Evolutionary conservation across 495 filamentous ascomycete species (phyloP).

Genomic region (Podospora australis): DNA sequence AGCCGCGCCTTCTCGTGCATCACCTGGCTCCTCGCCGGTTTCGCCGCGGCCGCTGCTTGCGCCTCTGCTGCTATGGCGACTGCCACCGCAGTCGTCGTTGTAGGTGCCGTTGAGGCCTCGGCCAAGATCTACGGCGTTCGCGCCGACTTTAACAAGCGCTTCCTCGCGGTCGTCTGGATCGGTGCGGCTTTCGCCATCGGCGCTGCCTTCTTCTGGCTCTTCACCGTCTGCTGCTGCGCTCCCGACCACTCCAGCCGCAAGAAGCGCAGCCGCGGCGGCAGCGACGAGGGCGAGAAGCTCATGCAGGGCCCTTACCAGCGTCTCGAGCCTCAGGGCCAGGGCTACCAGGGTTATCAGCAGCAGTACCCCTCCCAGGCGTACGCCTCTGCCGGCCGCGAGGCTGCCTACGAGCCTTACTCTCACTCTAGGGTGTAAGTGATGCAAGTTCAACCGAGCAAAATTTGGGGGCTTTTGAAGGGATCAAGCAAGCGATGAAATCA

Average conservation of each 20-base stretch:
- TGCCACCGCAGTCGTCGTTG: conserved; percentile 53
- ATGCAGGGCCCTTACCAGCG: conserved; percentile 38
- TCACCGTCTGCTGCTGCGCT: conserved; percentile 84
- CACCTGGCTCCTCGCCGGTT: conserved; percentile 47
- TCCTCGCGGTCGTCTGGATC: conserved; percentile 69
- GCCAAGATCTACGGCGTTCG: conserved; percentile 61
- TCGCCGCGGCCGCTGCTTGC: conserved; percentile 58
- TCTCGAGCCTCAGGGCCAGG: conserved; percentile 30
- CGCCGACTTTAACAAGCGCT: conserved; percentile 56
- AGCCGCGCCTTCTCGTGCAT: conserved; percentile 42
- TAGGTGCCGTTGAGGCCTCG: conserved; percentile 61
- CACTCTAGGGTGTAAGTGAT: conserved; percentile 35
- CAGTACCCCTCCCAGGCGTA: conserved; percentile 16
- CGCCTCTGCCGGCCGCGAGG: conserved; percentile 24
- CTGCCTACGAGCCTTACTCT: conserved; percentile 51
- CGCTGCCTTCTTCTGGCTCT: conserved; percentile 78
- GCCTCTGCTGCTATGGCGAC: conserved; percentile 54
- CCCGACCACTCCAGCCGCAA: conserved; percentile 31
- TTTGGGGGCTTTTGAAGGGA: too few species aligned
- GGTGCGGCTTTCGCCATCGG: conserved; percentile 67
- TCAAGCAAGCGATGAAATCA: not conserved
- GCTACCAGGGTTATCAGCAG: conserved; percentile 28
- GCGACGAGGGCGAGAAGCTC: conserved; percentile 41
- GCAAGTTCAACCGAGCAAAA: too few species aligned
- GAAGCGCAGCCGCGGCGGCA: conserved; percentile 4